Evolutionary conservation across 1,284 basidiomycete genomes (phyloP), one percentile per base, ranked within the genome.

Genomic region (Microbotryum violaceum): DNA sequence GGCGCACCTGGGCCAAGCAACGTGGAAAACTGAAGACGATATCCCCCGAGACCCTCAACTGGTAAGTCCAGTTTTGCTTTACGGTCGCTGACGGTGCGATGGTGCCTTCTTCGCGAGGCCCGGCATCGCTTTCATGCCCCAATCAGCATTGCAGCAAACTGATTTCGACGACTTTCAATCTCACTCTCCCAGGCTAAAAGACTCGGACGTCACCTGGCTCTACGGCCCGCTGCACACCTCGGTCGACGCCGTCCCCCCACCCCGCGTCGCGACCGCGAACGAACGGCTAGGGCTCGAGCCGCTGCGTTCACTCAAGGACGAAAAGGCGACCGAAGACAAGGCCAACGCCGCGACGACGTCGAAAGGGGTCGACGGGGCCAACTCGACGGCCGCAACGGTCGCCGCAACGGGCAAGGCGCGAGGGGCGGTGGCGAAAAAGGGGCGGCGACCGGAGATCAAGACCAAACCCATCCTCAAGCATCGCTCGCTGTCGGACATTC

Each of bases 1-100:
- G 94, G 94, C 80, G 96, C 51, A 97, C 94, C 1, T 98, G 96
- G 94, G 94, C 93, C 83, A 97, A 98, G 78, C 94, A 97, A 82
- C 82, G 94, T 67, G 97, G 96, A 72, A 91, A 93, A 69, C 83
- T 98, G 62, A 91, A 89, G 78, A 98, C 94, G 0, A 84, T 98
- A 74, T 88, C 85, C 49, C 94, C 94, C 63, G 94, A 98, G 79
- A 97, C 94, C 3, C 83, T 98, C 70, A 98, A 98, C 76, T 98
- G 94, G 94, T 97, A 74, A 74, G 90, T 64, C 44, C n/a, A 61
- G 52, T 67, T 49, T 60, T 42, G 7, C 3, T 37, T 7, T 16
- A 1, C 14, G 20, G 3, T 20, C 6, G 21, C 20, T 21, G 31
- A 9, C 31, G 31, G 9, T 31, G 31, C 31, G 31, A 31, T 31